Evolutionary conservation across 2,329 filamentous ascomycete species (phyloP), one percentile per base, ranked within the genome.

Genomic region (Pyrenophora graminea): DNA sequence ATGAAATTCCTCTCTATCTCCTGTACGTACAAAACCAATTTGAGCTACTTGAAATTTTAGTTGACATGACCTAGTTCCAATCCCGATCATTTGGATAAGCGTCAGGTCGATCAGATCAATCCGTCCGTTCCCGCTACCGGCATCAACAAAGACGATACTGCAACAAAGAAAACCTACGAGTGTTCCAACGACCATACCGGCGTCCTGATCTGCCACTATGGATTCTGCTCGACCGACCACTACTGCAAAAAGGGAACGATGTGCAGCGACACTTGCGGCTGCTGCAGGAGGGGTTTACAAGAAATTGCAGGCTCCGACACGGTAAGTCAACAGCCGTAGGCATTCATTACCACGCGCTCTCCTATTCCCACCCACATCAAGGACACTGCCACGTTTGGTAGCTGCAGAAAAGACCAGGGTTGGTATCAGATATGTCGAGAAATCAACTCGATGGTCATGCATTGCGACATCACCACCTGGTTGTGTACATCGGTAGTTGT

Each of bases 151-250:
- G 6, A 34, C 17, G 10, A 45, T 4, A 9, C 10, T 38, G 19
- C 23, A 17, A 41, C 32, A 7, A 39, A 45, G 36, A 50, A 40
- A 41, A 47, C 43, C 8, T 47, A 51, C n/a, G 32, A 51, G 27
- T 51, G 43, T 19, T 41, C 48, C n/a, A 42, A 51, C 21, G 43
- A 55, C 15, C 44, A 31, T 17, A 45, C 46, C 3, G 50, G 52
- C n/a, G 50, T 55, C 10, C 33, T 54, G 30, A 43, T 51, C 10
- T 60, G 55, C 32, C 34, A 34, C n/a, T 51, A 50, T 17, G 55
- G 58, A 10, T 58, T 61, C 41, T 61, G 55, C 39, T 39, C 37
- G 9, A 50, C 46, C 6, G 58, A 55, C 5, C 40, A 45, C 17
- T 58, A 55, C 33, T 60, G 55, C 48, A 45, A 43, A 10, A 42